Percentiles rank a stretch among this genome's conserved stretches.
Conservation (phyloP, 164 flowering plant genomes). For the Umbellularia californica region DNA sequence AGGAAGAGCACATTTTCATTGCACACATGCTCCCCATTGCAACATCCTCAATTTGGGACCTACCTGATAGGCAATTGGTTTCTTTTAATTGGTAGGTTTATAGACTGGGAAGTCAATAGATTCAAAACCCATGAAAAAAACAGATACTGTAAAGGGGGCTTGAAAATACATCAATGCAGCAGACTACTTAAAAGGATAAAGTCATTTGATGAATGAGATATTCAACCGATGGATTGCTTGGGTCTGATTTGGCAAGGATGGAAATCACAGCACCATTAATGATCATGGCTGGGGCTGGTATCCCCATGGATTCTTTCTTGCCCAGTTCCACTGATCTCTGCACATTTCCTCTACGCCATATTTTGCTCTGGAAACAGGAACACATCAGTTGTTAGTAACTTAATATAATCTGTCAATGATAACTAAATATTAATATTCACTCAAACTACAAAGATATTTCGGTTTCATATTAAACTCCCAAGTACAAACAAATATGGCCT, state of each 20-base stretch:
- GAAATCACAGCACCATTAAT: neutral
- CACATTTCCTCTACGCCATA: conserved; percentile 73
- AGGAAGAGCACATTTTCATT: too few relatives aligned
- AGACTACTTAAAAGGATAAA: too few relatives aligned
- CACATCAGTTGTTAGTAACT: neutral
- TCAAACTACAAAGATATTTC: neutral
- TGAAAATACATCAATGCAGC: too few relatives aligned
- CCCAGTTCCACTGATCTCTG: conserved; percentile 88
- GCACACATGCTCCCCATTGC: too few relatives aligned
- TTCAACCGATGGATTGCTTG: neutral
- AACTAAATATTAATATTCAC: too few relatives aligned
- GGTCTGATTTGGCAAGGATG: neutral
- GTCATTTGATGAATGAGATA: neutral
- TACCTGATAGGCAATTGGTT: too few relatives aligned
- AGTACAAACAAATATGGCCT: neutral
- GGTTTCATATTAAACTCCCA: neutral
- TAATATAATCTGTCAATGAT: too few relatives aligned
- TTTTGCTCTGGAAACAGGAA: conserved; percentile 49
- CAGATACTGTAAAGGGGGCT: too few relatives aligned
- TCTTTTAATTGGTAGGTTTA: too few relatives aligned
- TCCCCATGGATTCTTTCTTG: conserved; percentile 61
- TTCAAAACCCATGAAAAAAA: too few relatives aligned
- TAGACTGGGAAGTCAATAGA: too few relatives aligned
- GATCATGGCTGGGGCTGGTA: conserved; percentile 44
- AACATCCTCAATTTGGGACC: too few relatives aligned